These are phyloP conservation scores for Oehlia diaphana DNA, from an alignment of 192 early-diverging fungal genomes.

Conservation along the genomic window DNA sequence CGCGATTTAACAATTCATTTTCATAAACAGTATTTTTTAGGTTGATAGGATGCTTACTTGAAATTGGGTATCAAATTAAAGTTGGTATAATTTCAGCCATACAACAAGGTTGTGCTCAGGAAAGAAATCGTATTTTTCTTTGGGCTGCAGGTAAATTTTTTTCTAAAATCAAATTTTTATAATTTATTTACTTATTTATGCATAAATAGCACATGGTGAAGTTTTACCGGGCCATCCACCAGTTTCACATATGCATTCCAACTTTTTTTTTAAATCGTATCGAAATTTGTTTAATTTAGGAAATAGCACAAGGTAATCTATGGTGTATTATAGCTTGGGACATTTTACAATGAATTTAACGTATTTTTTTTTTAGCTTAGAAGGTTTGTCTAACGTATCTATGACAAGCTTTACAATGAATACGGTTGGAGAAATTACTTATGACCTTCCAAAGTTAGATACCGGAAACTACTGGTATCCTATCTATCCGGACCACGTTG, in stretches of 20 bases:
- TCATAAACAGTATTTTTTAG: slow-evolving; percentile 12
- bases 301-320: background rate
- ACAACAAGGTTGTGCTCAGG: slow-evolving; percentile 29
- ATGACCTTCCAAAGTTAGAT: slow-evolving; percentile 22
- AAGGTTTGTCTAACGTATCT: background rate
- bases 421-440: slow-evolving; percentile 1
- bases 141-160: slow-evolving; percentile 36
- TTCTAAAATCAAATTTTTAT: background rate
- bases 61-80: slow-evolving; percentile 33
- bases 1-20: background rate
- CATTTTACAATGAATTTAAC: background rate
- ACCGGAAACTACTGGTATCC: slow-evolving; percentile 22
- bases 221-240: slow-evolving; percentile 27
- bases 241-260: slow-evolving; percentile 9
- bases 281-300: background rate
- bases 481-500: slow-evolving; percentile 16
- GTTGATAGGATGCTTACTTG: slow-evolving; percentile 27
- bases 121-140: slow-evolving; percentile 27
- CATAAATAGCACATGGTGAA: slow-evolving; percentile 12
- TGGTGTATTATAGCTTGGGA: background rate
- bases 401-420: background rate
- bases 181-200: background rate
- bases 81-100: slow-evolving; percentile 29
- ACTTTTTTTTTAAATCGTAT: background rate
- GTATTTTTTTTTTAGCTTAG: background rate